Percentiles rank a stretch among this genome's conserved stretches.
Evolutionary conservation across 2,329 filamentous ascomycete genomes (phyloP).

Genomic region (Plectosphaerella cucumerina): DNA sequence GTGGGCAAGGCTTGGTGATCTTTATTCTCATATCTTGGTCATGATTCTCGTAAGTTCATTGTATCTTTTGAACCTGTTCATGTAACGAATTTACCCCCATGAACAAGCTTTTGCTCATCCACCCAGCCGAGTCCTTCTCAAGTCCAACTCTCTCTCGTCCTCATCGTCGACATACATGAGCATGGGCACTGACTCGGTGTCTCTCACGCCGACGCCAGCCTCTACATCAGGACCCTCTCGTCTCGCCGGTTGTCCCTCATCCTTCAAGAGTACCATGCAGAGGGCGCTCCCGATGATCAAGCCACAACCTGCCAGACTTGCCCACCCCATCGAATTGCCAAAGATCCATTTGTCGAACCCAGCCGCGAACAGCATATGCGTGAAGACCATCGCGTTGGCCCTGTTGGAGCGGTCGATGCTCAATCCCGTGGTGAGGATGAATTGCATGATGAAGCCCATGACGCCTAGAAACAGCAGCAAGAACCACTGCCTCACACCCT

Average conservation of each 20-base stretch:
- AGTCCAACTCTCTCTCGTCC: constrained; percentile 6
- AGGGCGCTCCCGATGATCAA: constrained; percentile 51
- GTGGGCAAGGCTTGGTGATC: too few species aligned
- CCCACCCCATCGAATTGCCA: constrained; percentile 43
- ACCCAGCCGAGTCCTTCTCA: constrained; percentile 3
- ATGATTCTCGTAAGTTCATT: not conserved
- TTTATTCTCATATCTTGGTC: too few species aligned
- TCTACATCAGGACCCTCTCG: constrained; percentile 27
- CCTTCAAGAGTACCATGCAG: constrained; percentile 43
- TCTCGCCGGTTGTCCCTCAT: constrained; percentile 20
- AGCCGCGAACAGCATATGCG: constrained; percentile 53
- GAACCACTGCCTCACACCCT: constrained; percentile 52
- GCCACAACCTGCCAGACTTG: constrained; percentile 46
- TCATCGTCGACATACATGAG: constrained; percentile 23
- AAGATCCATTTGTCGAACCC: constrained; percentile 50
- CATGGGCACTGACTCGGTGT: constrained; percentile 35
- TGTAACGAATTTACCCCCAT: not conserved
- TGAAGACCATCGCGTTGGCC: constrained; percentile 55
- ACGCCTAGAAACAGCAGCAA: constrained; percentile 65
- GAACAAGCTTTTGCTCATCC: not conserved
- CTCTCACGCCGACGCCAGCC: constrained; percentile 18
- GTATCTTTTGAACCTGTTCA: not conserved
- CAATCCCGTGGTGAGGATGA: constrained; percentile 74
- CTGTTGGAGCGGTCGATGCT: constrained; percentile 63
- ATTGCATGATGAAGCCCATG: constrained; percentile 81